Evolutionary conservation across 108 stramenopile genomes (phyloP), one percentile per base, ranked within the genome.

Genomic region (Hondaea fermentalgiana): DNA sequence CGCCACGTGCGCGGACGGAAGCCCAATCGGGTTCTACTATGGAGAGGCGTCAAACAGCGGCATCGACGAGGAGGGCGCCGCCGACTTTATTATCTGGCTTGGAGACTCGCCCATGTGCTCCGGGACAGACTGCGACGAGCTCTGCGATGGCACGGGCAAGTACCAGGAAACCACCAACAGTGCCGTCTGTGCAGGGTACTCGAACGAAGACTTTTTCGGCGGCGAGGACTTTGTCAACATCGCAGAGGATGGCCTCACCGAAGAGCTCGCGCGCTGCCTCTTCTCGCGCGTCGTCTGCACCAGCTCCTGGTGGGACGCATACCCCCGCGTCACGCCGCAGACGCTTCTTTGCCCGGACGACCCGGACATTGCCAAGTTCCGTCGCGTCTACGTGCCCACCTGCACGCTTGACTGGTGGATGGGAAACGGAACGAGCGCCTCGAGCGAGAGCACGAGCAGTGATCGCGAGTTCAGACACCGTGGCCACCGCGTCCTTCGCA

Each of bases 341-440:
- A 83, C 76, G n/a, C 14, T 83, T 25, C 51, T 83, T 1, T 83
- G 76, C 5, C 45, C 45, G n/a, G 76, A 83, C 23, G 76, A 83
- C 76, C 45, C 45, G 14, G 49, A 53, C 45, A 53, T 83, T 53
- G 76, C 19, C 0, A 83, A 47, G 3, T 83, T 28, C 76, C 44
- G 76, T 43, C 45, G 76, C n/a, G 76, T 83, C 25, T 83, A 21
- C 23, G 51, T 83, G 10, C 76, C 76, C 4, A 45, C 76, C 6
- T 83, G 76, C 76, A 83, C 76, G 19, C 76, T 83, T 3, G 76
- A 83, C 51, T 83, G 76, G 76, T 83, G 45, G 49, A n/a, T 83
- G 28, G 76, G 76, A 6, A 47, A 53, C 76, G 76, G 76, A 6
- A 53, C 49, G 28, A 45, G 23, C 14, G 6, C 35, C 45, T 53